Base-by-base conservation (phyloP, 1,284 basidiomycete species). In the Pseudozyma thailandica region DNA sequence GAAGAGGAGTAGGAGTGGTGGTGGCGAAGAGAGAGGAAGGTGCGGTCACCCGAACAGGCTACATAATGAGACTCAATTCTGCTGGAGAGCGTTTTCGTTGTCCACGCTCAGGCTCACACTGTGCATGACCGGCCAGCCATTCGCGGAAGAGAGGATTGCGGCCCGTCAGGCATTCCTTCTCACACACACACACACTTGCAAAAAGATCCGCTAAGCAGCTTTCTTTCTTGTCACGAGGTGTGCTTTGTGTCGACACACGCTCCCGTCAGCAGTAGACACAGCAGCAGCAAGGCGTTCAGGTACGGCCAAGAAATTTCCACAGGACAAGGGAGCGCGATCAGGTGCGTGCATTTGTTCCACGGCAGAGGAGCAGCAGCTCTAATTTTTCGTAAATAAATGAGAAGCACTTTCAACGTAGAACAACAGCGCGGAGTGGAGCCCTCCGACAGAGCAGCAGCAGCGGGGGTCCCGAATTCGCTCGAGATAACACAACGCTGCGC, bases 381-480 rank as follows among this genome's bases (percentile, higher is more conserved):
- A 23, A 20, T 8, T 23, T 41, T 21, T 21, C 10, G n/a, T 21
- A 6, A 21, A 21, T 41, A 21, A 15, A 31, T 31, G 15, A 16
- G 8, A 35, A 43, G 41, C 21, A 25, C 41, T 43, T 43, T 41
- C 38, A 41, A 41, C 33, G 33, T n/a, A 41, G 18, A 31, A 15
- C 30, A 8, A 7, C 18, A 21, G 38, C 38, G 38, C 38, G 38
- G 38, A 41, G 38, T 21, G 18, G 6, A 41, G 18, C 38, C 18
- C 4, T 20, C 21, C 18, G 38, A 41, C n/a, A 41, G 12, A 12
- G 30, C 7, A 31, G 30, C 30, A 12, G n/a, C 35, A 6, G 12
- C 30, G 20, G n/a, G 13, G 37, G 6, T 43, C 23, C 26, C 18
- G 51, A 53, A 53, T 53, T 53, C 42, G 51, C 51, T 53, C 43